A percentile compares a stretch with the other conserved stretches of the same genome.
These are phyloP conservation scores for Daphne laureola DNA, from an alignment of 441 rosid species.

Conservation along the genomic window DNA sequence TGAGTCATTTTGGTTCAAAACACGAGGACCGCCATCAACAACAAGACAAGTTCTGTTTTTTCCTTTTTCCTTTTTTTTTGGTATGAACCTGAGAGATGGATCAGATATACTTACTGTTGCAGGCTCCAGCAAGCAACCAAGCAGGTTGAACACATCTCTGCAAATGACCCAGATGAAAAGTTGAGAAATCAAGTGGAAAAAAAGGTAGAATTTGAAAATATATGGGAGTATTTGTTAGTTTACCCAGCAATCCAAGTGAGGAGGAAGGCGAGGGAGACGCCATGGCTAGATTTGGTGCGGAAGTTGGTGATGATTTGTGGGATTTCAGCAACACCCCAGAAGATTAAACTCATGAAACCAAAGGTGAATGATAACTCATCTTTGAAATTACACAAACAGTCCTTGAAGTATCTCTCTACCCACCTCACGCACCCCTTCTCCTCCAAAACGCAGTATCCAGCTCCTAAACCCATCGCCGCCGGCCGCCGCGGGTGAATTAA, in stretches of 20 bases:
- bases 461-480: constrained; percentile 25
- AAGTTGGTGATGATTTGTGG: constrained; percentile 94
- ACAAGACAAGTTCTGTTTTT: neutral
- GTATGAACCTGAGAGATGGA: neutral
- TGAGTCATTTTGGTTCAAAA: no score
- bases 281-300: constrained; percentile 83
- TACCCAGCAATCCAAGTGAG: constrained; percentile 94
- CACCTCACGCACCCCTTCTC: constrained; percentile 56
- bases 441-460: constrained; percentile 41
- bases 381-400: constrained; percentile 66
- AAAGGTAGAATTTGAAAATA: constrained; percentile 3
- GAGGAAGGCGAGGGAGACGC: constrained; percentile 83
- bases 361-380: constrained; percentile 68
- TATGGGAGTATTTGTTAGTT: no score
- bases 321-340: constrained; percentile 94
- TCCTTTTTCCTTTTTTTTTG: neutral
- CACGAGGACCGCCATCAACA: no score
- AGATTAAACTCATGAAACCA: constrained; percentile 53
- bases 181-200: no score
- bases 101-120: constrained; percentile 81
- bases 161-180: constrained; percentile 3
- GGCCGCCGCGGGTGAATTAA: neutral
- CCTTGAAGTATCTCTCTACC: constrained; percentile 67
- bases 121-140: constrained; percentile 83
- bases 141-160: constrained; percentile 78